Evolutionary conservation across 2,329 filamentous ascomycete genomes (phyloP).

Genomic region (Penicillium sumatraense): DNA sequence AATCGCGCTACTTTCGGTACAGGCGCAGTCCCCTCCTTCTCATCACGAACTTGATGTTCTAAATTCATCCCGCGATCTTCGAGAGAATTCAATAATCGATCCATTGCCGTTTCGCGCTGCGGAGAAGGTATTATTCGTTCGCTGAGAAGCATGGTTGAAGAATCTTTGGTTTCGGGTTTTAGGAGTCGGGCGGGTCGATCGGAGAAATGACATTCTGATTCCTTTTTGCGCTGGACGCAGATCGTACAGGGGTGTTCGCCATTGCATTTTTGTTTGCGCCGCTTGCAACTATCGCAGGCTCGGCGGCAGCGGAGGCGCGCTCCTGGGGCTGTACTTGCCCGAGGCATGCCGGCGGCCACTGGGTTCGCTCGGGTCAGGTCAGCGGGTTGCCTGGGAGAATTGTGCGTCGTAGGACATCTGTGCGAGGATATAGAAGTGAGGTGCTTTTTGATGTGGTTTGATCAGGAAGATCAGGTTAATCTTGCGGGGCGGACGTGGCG

Average conservation of each 20-base stretch:
- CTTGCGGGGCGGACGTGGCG: not conserved
- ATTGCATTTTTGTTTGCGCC: slow-evolving; percentile 58
- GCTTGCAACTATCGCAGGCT: slow-evolving; percentile 52
- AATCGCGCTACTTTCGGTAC: slow-evolving; percentile 50
- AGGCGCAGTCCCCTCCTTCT: slow-evolving; percentile 38
- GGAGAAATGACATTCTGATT: slow-evolving; percentile 47
- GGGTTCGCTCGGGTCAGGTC: slow-evolving; percentile 16
- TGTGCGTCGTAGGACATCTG: slow-evolving; percentile 11
- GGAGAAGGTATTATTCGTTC: slow-evolving; percentile 35
- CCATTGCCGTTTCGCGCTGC: slow-evolving; percentile 40
- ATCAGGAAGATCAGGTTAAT: not conserved
- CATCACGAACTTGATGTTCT: slow-evolving; percentile 34
- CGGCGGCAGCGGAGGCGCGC: slow-evolving; percentile 41
- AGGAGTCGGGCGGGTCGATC: slow-evolving; percentile 41
- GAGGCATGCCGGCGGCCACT: slow-evolving; percentile 31
- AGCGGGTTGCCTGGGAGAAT: slow-evolving; percentile 6
- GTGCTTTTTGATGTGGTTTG: not conserved
- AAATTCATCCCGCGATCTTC: slow-evolving; percentile 36
- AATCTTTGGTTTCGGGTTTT: slow-evolving; percentile 34
- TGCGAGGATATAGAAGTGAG: not conserved
- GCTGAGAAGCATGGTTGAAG: slow-evolving; percentile 37
- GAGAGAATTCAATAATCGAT: slow-evolving; percentile 37
- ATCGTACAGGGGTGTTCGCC: slow-evolving; percentile 57
- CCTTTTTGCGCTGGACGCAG: slow-evolving; percentile 50
- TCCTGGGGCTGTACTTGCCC: slow-evolving; percentile 34